Evolutionary conservation across 106 monocot species (phyloP).

Genomic region (Ottelia alismoides): DNA sequence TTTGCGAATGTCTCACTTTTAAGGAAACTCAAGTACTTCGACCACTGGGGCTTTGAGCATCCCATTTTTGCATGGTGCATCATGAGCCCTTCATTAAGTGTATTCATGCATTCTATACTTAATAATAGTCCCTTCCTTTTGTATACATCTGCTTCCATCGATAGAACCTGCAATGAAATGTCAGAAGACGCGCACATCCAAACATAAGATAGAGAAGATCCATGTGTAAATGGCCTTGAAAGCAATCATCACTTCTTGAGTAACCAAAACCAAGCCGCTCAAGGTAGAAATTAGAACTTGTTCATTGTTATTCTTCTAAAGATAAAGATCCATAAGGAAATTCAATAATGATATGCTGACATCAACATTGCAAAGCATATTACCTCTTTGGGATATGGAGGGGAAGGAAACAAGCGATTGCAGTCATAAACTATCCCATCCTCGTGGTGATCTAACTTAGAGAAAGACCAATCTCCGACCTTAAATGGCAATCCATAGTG

Average conservation of each 20-base stretch:
- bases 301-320: too few species aligned
- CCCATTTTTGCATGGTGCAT: constrained; percentile 65
- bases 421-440: constrained; percentile 92
- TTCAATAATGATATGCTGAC: too few species aligned
- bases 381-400: constrained; percentile 96
- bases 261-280: too few species aligned
- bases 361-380: too few species aligned
- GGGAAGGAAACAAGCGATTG: constrained; percentile 77
- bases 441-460: constrained; percentile 79
- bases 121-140: constrained; percentile 57
- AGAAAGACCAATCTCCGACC: constrained; percentile 94
- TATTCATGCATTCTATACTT: constrained; percentile 92
- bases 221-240: too few species aligned
- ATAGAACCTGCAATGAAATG: constrained; percentile 41
- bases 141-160: constrained; percentile 58
- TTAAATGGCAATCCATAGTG: constrained; percentile 92
- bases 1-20: constrained; percentile 70
- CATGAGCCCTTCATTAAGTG: constrained; percentile 88
- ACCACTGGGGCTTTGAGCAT: constrained; percentile 72
- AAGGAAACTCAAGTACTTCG: constrained; percentile 84
- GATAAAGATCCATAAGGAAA: too few species aligned
- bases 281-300: too few species aligned
- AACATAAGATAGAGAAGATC: too few species aligned
- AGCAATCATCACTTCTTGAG: too few species aligned
- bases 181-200: too few species aligned